A percentile compares a stretch with the other conserved stretches of the same genome.
These are phyloP conservation scores for Taphrina deformans DNA, from an alignment of 1,139 yeast genomes.

Conservation along the genomic window DNA sequence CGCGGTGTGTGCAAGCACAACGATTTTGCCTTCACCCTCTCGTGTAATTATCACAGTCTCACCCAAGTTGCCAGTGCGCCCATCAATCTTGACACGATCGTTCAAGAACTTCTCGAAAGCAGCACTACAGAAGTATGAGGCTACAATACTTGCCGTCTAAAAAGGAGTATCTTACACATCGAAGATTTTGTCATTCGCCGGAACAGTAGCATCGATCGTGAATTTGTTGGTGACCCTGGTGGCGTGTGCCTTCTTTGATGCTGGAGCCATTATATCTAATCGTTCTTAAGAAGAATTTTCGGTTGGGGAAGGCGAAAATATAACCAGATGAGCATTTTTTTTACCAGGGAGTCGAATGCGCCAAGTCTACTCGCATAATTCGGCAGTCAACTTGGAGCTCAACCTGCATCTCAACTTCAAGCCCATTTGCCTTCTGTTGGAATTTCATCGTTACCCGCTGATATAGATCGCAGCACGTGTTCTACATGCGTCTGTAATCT, in stretches of 20 bases:
- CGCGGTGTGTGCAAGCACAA: constrained; percentile 86
- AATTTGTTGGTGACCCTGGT: constrained; percentile 77
- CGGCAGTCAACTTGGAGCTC: constrained; percentile 11
- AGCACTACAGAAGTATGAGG: constrained; percentile 49
- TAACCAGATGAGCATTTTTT: too few species aligned
- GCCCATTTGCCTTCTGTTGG: too few species aligned
- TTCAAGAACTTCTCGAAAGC: constrained; percentile 96
- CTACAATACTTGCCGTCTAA: too few species aligned
- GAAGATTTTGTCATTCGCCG: constrained; percentile 88
- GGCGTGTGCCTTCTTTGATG: constrained; percentile 34
- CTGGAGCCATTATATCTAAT: constrained; percentile 38
- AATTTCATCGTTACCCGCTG: too few species aligned
- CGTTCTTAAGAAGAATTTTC: constrained; percentile 24
- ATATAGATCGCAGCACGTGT: too few species aligned
- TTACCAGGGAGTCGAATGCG: neutral
- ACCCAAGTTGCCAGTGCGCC: constrained; percentile 95
- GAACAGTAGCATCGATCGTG: constrained; percentile 95
- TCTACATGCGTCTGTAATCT: too few species aligned
- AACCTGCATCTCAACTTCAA: neutral
- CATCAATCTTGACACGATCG: constrained; percentile 99
- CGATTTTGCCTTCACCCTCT: constrained; percentile 77
- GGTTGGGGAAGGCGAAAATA: too few species aligned
- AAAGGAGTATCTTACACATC: constrained; percentile 66
- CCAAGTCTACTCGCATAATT: neutral
- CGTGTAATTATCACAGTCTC: constrained; percentile 85